phyloP scores from a whole-genome alignment of 2,329 filamentous ascomycete genomes.

The Septoria linicola region DNA sequence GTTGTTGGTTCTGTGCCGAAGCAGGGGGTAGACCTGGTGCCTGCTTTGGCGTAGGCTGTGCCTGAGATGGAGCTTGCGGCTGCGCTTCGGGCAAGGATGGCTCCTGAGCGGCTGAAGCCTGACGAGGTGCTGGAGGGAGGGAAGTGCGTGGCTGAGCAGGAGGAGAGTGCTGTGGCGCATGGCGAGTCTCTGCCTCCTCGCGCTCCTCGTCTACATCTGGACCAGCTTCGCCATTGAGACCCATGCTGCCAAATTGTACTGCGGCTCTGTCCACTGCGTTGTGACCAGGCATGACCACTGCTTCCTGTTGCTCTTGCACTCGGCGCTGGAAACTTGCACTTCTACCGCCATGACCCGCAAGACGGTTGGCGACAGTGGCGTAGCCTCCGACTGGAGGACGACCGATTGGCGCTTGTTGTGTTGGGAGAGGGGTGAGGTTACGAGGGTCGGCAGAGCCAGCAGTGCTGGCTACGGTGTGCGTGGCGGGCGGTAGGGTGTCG shows the following conservation, averaged over 20 bases:
- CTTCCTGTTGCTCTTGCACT: conserved; percentile 91
- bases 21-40: conserved; percentile 63
- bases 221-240: conserved; percentile 73
- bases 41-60: conserved; percentile 54
- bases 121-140: conserved; percentile 68
- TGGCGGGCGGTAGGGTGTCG: conserved; percentile 71
- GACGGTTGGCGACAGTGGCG: conserved; percentile 79
- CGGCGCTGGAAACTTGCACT: conserved; percentile 80
- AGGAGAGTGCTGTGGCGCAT: conserved; percentile 90
- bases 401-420: conserved; percentile 60
- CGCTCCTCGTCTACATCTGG: conserved; percentile 87
- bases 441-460: conserved; percentile 81
- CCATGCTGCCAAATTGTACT: conserved; percentile 96
- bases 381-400: conserved; percentile 69
- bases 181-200: conserved; percentile 92
- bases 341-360: conserved; percentile 62
- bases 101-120: conserved; percentile 44
- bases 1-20: conserved; percentile 52
- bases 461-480: conserved; percentile 84
- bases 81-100: conserved; percentile 39
- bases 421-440: conserved; percentile 62
- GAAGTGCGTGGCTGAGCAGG: conserved; percentile 81
- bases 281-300: conserved; percentile 96
- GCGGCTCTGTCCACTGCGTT: conserved; percentile 89
- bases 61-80: conserved; percentile 40